Conservation (phyloP, 306 rosid genomes). For the Trichosanthes truncata region DNA sequence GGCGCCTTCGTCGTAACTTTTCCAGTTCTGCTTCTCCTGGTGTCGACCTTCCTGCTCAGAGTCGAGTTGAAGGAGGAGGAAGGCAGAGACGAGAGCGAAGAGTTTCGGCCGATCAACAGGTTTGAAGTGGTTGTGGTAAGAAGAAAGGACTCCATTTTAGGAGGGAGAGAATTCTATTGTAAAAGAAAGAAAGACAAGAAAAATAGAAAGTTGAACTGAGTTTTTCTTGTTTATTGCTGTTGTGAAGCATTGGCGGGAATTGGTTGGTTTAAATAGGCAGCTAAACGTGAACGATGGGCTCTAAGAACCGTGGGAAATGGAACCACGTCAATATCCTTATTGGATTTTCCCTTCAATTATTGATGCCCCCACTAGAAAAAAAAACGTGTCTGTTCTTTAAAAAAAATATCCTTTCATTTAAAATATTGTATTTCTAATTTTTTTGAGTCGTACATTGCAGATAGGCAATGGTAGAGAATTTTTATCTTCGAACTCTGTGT, state of each 20-base stretch:
- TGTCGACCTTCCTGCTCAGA: neutral
- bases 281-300: neutral
- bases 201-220: neutral
- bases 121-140: neutral
- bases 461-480: no score
- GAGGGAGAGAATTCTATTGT: neutral
- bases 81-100: neutral
- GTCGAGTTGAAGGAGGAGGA: neutral
- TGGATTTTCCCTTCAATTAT: no score
- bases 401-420: no score
- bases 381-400: no score
- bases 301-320: no score
- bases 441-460: no score
- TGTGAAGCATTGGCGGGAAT: neutral
- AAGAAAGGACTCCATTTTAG: neutral
- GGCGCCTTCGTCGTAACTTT: neutral
- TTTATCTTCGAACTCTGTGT: no score
- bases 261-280: neutral
- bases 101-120: neutral
- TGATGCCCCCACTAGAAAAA: no score
- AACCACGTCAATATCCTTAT: no score
- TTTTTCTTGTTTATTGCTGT: neutral
- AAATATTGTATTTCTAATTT: no score
- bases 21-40: neutral
- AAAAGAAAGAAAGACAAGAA: neutral